phyloP scores from a whole-genome alignment of 78 protist species.

The Tieghemostelium lacteum region DNA sequence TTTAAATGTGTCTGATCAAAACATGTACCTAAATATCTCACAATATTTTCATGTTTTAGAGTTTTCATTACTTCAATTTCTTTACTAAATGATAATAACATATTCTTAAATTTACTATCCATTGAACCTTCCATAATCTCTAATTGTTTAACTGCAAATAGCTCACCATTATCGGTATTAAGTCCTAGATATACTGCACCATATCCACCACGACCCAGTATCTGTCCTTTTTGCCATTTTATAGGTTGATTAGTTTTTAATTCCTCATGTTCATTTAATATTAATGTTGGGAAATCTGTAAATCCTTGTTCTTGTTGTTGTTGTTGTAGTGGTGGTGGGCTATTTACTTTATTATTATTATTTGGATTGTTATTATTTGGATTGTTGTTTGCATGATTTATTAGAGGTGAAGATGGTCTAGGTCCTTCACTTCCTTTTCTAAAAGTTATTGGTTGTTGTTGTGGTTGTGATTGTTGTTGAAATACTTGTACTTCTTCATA shows the following conservation, averaged over 20 bases:
- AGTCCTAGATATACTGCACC: constrained; percentile 88
- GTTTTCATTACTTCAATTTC: constrained; percentile 84
- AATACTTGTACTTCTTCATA: constrained; percentile 1
- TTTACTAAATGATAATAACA: constrained; percentile 66
- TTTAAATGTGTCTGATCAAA: constrained; percentile 65
- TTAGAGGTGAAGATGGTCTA: neutral
- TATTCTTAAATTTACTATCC: constrained; percentile 17
- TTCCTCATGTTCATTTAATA: constrained; percentile 67
- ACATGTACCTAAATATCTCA: constrained; percentile 76
- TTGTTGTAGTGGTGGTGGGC: neutral
- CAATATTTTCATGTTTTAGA: constrained; percentile 87
- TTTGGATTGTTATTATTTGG: neutral
- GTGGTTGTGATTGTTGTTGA: neutral
- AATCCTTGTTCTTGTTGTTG: neutral
- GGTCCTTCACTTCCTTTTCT: neutral
- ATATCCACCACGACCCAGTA: constrained; percentile 87
- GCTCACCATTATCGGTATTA: constrained; percentile 83
- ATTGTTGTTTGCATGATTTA: neutral
- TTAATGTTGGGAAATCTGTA: constrained; percentile 60
- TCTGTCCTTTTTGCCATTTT: constrained; percentile 79
- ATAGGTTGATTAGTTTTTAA: constrained; percentile 35
- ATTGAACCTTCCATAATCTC: constrained; percentile 50
- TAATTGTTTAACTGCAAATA: constrained; percentile 87
- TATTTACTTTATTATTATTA: constrained; percentile 9
- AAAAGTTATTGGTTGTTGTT: neutral